Percentiles rank a stretch among this genome's conserved stretches.
These are phyloP conservation scores for Cyberlindnera amylophila DNA, from an alignment of 805 yeast species.

Conservation along the genomic window DNA sequence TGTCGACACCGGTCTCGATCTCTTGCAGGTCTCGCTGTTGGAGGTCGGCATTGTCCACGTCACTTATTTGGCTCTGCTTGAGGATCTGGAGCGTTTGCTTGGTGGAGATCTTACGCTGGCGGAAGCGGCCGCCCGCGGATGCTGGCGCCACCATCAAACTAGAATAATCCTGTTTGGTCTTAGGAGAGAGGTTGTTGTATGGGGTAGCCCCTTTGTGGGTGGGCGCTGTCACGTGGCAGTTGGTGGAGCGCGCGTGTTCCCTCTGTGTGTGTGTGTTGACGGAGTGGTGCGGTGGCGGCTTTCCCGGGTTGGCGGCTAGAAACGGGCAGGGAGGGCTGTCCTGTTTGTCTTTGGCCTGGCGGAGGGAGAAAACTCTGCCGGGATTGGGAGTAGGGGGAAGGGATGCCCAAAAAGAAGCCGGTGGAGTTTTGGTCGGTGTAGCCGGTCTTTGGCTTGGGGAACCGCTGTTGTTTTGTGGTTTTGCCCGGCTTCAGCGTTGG, in stretches of 20 bases:
- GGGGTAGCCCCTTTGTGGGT: too few relatives aligned
- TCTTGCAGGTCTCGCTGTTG: slow-evolving; percentile 85
- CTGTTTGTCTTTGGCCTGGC: too few relatives aligned
- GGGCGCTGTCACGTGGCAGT: too few relatives aligned
- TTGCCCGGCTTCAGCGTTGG: not conserved
- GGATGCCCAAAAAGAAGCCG: too few relatives aligned
- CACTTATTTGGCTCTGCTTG: slow-evolving; percentile 76
- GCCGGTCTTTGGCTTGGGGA: too few relatives aligned
- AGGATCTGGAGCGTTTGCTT: slow-evolving; percentile 80
- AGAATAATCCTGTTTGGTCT: not conserved
- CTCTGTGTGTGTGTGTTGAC: too few relatives aligned
- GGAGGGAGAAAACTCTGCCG: not conserved
- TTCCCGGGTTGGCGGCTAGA: not conserved
- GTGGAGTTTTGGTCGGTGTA: too few relatives aligned
- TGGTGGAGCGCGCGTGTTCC: too few relatives aligned
- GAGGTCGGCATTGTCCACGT: slow-evolving; percentile 62
- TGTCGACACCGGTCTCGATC: slow-evolving; percentile 96
- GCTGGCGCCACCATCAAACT: slow-evolving; percentile 18
- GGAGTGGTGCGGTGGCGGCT: slow-evolving; percentile 3
- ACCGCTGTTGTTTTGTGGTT: not conserved
- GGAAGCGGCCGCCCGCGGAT: slow-evolving; percentile 48
- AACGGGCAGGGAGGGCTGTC: not conserved
- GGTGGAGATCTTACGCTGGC: slow-evolving; percentile 92
- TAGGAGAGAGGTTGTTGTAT: too few relatives aligned
- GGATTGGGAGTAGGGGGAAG: not conserved